Evolutionary conservation across 2,329 filamentous ascomycete genomes (phyloP), one percentile per base, ranked within the genome.

Genomic region (Orbilia oligospora): DNA sequence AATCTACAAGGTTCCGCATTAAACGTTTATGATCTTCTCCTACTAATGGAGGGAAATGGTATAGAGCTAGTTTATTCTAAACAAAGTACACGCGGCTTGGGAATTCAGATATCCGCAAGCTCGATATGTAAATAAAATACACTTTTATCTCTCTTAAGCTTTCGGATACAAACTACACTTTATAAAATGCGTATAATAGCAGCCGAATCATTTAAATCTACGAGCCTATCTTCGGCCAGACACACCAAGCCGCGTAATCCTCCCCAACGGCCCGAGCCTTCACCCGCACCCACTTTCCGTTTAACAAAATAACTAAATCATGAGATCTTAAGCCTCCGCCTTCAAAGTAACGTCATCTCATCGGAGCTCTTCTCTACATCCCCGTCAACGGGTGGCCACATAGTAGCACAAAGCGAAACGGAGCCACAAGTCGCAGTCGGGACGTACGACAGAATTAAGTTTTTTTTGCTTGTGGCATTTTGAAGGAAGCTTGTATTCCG

Each of bases 361-460:
- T 58, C 53, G 30, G 53, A 58, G 53, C 53, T 58, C 53, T 58
- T 4, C 24, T 14, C 8, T 22, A n/a, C 33, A 58, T 30, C 10
- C 33, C 56, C 24, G 36, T 38, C n/a, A 61, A 27, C 10, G 56
- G 30, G n/a, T 58, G 18, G 8, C n/a, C 6, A 33, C n/a, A 38
- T 22, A n/a, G n/a, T 58, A 16, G 12, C 1, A n/a, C 36, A 41
- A 5, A 3, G 10, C 53, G 5, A 58, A 1, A n/a, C 36, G 24
- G 5, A 12, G 14, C 53, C 38, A 18, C 41, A 61, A 61, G 36
- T n/a, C 56, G 56, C 56, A 44, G 33, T 61, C 56, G 56, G 56
- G 20, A 6, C 5, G 56, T 61, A 27, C 8, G 9, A 61, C 36
- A 44, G 5, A 61, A 36, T 27, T 44, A n/a, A 5, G 36, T 41